Conservation (phyloP, 2,329 filamentous ascomycete species). For the Hysterium pulicare region DNA sequence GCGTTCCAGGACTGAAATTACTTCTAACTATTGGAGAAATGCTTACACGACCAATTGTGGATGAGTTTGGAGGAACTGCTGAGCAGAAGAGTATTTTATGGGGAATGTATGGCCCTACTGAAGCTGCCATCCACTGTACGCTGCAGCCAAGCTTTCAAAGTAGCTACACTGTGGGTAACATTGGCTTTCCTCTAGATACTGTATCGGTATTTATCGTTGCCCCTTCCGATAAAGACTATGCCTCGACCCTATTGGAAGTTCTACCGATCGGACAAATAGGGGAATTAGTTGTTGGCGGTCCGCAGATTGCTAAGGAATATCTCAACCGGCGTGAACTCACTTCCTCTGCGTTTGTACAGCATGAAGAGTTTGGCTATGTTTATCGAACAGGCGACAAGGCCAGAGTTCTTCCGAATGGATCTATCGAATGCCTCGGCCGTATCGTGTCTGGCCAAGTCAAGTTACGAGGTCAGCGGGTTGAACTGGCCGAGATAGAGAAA, state of each 20-base stretch:
- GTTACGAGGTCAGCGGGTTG: slow-evolving; percentile 76
- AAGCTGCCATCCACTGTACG: slow-evolving; percentile 88
- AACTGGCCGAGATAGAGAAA: slow-evolving; percentile 61
- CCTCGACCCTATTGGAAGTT: slow-evolving; percentile 44
- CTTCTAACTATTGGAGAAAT: slow-evolving; percentile 91
- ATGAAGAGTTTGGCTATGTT: slow-evolving; percentile 61
- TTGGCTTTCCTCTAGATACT: slow-evolving; percentile 75
- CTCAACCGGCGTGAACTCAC: slow-evolving; percentile 79
- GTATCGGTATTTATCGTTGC: slow-evolving; percentile 73
- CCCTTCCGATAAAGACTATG: slow-evolving; percentile 29
- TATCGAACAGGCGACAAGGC: slow-evolving; percentile 88
- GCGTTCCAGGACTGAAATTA: slow-evolving; percentile 65
- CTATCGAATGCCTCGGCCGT: slow-evolving; percentile 78
- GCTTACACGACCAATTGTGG: slow-evolving; percentile 73
- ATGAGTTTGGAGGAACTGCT: slow-evolving; percentile 68
- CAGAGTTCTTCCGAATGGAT: slow-evolving; percentile 62
- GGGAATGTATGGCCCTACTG: slow-evolving; percentile 93
- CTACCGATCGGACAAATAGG: slow-evolving; percentile 66
- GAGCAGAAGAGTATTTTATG: slow-evolving; percentile 64
- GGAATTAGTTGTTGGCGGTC: slow-evolving; percentile 77
- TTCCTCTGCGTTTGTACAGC: slow-evolving; percentile 64
- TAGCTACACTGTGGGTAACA: slow-evolving; percentile 60
- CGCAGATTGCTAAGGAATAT: slow-evolving; percentile 76
- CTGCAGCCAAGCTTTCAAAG: slow-evolving; percentile 62
- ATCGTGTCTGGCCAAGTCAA: slow-evolving; percentile 81